Evolutionary conservation across 169 alveolate species (phyloP).

Genomic region (Eimeria sp.): DNA sequence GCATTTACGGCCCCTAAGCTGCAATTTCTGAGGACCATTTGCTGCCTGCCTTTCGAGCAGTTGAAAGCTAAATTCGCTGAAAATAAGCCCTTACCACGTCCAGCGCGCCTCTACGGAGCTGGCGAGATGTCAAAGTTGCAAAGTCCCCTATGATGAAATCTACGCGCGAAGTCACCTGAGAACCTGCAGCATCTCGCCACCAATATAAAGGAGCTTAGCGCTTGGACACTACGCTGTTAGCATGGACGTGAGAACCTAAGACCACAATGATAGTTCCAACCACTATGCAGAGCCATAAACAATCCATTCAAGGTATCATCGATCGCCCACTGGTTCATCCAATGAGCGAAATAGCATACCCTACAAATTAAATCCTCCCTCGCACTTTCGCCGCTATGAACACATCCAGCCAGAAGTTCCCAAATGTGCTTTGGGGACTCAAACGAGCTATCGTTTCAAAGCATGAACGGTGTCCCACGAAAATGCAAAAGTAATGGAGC

Average conservation of each 20-base stretch:
- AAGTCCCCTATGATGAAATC: constrained; percentile 78
- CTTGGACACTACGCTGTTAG: neutral
- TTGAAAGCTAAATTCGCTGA: neutral
- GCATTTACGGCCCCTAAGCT: neutral
- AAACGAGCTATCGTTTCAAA: too few relatives aligned
- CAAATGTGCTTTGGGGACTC: too few relatives aligned
- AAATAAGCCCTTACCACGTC: constrained; percentile 40
- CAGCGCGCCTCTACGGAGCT: constrained; percentile 65
- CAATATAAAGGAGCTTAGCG: neutral
- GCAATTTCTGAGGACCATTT: neutral
- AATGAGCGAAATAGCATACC: neutral
- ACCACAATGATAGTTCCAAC: neutral
- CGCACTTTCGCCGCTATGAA: neutral
- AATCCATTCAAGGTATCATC: neutral
- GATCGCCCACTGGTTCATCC: neutral
- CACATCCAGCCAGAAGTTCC: neutral
- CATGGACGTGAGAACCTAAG: neutral
- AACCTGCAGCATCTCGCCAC: constrained; percentile 25
- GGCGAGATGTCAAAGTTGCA: constrained; percentile 70
- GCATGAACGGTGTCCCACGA: too few relatives aligned
- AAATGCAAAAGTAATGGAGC: neutral
- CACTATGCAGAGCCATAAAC: neutral
- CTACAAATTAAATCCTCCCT: neutral
- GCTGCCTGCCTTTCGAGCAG: neutral
- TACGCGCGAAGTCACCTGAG: constrained; percentile 23